These are phyloP conservation scores for Penicillium sp. DNA, from an alignment of 2,329 filamentous ascomycete species.

Conservation along the genomic window DNA sequence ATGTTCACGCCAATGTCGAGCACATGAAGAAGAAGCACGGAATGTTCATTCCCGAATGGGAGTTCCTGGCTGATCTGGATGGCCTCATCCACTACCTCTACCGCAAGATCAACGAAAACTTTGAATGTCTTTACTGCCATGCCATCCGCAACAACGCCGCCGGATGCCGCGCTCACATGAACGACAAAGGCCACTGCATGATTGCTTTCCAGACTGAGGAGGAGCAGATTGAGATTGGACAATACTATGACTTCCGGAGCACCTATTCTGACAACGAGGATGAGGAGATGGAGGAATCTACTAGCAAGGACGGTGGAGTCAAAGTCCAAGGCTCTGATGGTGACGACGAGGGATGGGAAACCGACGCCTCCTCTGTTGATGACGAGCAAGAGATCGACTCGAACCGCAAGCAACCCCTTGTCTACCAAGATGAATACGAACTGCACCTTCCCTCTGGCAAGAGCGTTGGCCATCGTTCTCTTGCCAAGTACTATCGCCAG, in stretches of 20 bases:
- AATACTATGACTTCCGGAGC: conserved; percentile 94
- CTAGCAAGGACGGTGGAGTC: conserved; percentile 54
- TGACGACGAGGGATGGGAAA: conserved; percentile 87
- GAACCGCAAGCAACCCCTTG: conserved; percentile 70
- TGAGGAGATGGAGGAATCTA: conserved; percentile 59
- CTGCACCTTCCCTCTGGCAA: conserved; percentile 87
- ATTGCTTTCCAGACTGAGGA: conserved; percentile 85
- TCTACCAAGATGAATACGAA: conserved; percentile 89
- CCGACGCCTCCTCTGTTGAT: conserved; percentile 83
- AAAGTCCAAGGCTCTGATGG: conserved; percentile 56
- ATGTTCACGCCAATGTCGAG: conserved; percentile 66
- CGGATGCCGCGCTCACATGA: conserved; percentile 93
- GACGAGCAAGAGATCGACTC: conserved; percentile 80
- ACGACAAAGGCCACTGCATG: conserved; percentile 93
- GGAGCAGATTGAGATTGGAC: conserved; percentile 88
- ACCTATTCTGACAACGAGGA: conserved; percentile 83
- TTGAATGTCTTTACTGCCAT: conserved; percentile 84
- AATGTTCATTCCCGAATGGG: conserved; percentile 90
- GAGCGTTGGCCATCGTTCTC: conserved; percentile 81
- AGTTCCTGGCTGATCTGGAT: conserved; percentile 76
- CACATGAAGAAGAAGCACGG: conserved; percentile 94
- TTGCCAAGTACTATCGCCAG: conserved; percentile 85
- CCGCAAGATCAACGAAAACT: conserved; percentile 70
- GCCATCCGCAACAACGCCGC: conserved; percentile 73
- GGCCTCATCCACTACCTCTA: conserved; percentile 75